A percentile compares a stretch with the other conserved stretches of the same genome.
These are phyloP conservation scores for Fusarium staphyleae DNA, from an alignment of 2,329 filamentous ascomycete genomes.

Conservation along the genomic window DNA sequence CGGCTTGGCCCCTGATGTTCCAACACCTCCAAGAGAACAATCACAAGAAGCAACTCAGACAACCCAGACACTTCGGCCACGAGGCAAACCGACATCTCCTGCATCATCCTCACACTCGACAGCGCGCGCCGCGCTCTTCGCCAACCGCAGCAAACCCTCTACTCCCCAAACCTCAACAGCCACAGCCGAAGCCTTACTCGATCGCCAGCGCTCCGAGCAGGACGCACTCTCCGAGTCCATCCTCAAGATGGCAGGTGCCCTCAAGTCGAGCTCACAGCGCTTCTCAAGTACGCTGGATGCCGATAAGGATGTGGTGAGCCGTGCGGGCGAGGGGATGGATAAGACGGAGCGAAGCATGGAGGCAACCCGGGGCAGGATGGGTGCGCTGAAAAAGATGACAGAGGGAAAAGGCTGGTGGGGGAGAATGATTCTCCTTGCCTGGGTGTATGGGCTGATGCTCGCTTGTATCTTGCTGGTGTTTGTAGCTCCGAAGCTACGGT, in stretches of 20 bases:
- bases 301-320: slow-evolving; percentile 73
- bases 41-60: slow-evolving; percentile 43
- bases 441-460: slow-evolving; percentile 85
- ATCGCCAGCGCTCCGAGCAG: slow-evolving; percentile 81
- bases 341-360: slow-evolving; percentile 79
- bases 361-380: slow-evolving; percentile 78
- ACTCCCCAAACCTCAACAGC: slow-evolving; percentile 53
- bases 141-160: slow-evolving; percentile 48
- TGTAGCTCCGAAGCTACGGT: slow-evolving; percentile 85
- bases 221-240: slow-evolving; percentile 82
- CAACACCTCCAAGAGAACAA: slow-evolving; percentile 13
- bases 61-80: slow-evolving; percentile 47
- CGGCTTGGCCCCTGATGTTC: slow-evolving; percentile 12
- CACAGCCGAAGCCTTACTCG: slow-evolving; percentile 74
- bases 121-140: slow-evolving; percentile 55
- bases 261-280: slow-evolving; percentile 76
- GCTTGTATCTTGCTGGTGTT: slow-evolving; percentile 81
- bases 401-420: slow-evolving; percentile 91
- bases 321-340: slow-evolving; percentile 77
- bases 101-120: slow-evolving; percentile 44
- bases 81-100: slow-evolving; percentile 37
- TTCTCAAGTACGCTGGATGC: slow-evolving; percentile 76
- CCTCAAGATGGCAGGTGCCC: slow-evolving; percentile 76
- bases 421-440: slow-evolving; percentile 80
- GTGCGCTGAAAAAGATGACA: slow-evolving; percentile 76